phyloP scores from a whole-genome alignment of 495 filamentous ascomycete species.

The Daldinia loculata region DNA sequence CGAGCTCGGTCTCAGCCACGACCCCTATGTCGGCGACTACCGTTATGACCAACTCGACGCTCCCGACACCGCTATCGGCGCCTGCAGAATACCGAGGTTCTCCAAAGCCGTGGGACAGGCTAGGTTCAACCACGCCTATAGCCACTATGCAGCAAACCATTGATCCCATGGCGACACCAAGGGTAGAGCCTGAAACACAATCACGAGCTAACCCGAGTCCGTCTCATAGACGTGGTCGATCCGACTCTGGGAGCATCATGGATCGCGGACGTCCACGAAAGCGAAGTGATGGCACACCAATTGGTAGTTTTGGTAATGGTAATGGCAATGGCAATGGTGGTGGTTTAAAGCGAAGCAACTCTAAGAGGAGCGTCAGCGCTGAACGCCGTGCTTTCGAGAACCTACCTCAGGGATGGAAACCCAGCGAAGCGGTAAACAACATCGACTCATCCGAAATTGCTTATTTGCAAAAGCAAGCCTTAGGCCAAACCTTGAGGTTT shows the following conservation, averaged over 20 bases:
- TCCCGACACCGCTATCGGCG: constrained; percentile 59
- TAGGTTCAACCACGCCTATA: constrained; percentile 34
- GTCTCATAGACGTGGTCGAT: constrained; percentile 60
- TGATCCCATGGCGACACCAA: constrained; percentile 42
- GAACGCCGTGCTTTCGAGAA: constrained; percentile 62
- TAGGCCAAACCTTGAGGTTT: constrained; percentile 70
- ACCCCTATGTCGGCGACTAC: constrained; percentile 52
- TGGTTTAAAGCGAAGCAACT: constrained; percentile 45
- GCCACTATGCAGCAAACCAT: constrained; percentile 40
- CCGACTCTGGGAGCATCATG: constrained; percentile 67
- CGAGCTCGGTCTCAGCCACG: constrained; percentile 51
- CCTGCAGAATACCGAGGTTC: constrained; percentile 53
- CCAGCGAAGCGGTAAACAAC: constrained; percentile 57
- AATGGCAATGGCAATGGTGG: constrained; percentile 31
- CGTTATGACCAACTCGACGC: constrained; percentile 46
- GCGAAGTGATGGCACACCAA: constrained; percentile 49
- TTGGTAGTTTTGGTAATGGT: constrained; percentile 41
- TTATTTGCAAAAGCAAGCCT: constrained; percentile 67
- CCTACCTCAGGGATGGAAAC: constrained; percentile 66
- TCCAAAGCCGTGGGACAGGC: constrained; percentile 57
- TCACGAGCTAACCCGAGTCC: constrained; percentile 29
- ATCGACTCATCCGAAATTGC: constrained; percentile 62
- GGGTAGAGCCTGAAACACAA: constrained; percentile 48
- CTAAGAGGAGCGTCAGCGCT: constrained; percentile 53
- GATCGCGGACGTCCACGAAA: constrained; percentile 66